Evolutionary conservation across 305 asterid genomes (phyloP).

Genomic region (Caryopteris hybrid): DNA sequence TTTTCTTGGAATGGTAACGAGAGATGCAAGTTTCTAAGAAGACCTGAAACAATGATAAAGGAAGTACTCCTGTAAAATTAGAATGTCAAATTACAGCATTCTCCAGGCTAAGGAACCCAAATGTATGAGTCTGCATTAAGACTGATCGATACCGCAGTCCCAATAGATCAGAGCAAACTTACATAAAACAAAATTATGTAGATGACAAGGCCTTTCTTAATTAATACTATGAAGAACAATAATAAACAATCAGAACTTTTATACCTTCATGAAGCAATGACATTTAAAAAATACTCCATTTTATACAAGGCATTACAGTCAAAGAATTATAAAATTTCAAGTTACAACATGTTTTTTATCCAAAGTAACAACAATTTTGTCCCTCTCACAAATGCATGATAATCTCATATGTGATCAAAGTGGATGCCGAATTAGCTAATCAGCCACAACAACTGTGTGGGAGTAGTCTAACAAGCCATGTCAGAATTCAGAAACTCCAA

Average conservation of each 20-base stretch:
- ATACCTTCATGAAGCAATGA: neutral
- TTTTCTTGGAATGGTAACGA: conserved; percentile 71
- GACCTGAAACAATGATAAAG: conserved; percentile 40
- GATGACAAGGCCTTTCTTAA: neutral
- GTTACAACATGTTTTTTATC: neutral
- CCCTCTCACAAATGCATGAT: neutral
- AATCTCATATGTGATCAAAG: neutral
- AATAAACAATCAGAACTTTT: neutral
- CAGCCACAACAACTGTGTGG: neutral
- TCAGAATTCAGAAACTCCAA: neutral
- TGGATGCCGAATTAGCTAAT: conserved; percentile 2
- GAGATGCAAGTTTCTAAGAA: conserved; percentile 73
- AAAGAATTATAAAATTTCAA: neutral
- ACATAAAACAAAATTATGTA: neutral
- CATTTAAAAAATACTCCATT: neutral
- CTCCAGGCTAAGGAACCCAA: neutral
- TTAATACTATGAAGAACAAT: neutral
- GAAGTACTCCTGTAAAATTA: conserved; percentile 3
- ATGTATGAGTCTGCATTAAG: neutral
- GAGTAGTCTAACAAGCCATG: neutral
- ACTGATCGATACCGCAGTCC: neutral
- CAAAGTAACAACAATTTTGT: neutral
- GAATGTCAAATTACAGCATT: conserved; percentile 12
- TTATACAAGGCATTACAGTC: neutral
- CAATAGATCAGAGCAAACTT: neutral